A percentile compares a stretch with the other conserved stretches of the same genome.
Evolutionary conservation across 2,329 filamentous ascomycete species (phyloP).

Genomic region (Neonectria faginata): DNA sequence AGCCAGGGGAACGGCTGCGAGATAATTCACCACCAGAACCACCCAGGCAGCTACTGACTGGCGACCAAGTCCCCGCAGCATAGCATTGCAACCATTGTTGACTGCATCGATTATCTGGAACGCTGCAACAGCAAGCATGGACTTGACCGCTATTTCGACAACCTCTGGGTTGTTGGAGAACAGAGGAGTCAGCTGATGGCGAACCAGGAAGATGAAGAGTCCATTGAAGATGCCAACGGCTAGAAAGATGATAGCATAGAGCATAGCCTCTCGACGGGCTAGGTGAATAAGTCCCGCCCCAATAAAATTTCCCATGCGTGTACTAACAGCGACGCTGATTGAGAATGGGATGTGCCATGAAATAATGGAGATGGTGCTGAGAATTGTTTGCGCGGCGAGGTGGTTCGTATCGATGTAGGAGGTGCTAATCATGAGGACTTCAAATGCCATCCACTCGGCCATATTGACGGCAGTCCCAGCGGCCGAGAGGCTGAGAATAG

Average conservation of each 20-base stretch:
- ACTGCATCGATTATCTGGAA: constrained; percentile 32
- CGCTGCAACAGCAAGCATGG: constrained; percentile 17
- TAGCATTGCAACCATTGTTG: constrained; percentile 50
- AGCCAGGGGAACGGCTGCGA: constrained; percentile 53
- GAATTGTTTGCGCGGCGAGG: constrained; percentile 56
- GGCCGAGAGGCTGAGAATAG: constrained; percentile 52
- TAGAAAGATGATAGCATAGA: constrained; percentile 51
- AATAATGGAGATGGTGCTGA: constrained; percentile 55
- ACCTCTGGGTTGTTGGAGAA: constrained; percentile 23
- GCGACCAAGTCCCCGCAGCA: constrained; percentile 54
- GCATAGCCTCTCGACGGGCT: constrained; percentile 48
- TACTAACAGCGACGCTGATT: constrained; percentile 56
- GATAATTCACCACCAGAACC: constrained; percentile 52
- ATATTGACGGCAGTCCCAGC: constrained; percentile 55
- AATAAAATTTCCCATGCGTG: constrained; percentile 57
- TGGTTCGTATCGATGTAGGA: constrained; percentile 58
- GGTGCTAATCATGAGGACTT: constrained; percentile 58
- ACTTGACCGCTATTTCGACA: constrained; percentile 4
- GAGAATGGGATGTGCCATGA: constrained; percentile 59
- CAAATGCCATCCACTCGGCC: constrained; percentile 57
- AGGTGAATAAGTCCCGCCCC: constrained; percentile 50
- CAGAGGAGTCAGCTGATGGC: constrained; percentile 14
- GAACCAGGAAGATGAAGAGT: constrained; percentile 33
- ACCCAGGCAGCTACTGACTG: constrained; percentile 54
- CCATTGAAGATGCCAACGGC: constrained; percentile 51